Evolutionary conservation across 306 rosid species (phyloP).

Genomic region (Astragalus glycyphyllos): DNA sequence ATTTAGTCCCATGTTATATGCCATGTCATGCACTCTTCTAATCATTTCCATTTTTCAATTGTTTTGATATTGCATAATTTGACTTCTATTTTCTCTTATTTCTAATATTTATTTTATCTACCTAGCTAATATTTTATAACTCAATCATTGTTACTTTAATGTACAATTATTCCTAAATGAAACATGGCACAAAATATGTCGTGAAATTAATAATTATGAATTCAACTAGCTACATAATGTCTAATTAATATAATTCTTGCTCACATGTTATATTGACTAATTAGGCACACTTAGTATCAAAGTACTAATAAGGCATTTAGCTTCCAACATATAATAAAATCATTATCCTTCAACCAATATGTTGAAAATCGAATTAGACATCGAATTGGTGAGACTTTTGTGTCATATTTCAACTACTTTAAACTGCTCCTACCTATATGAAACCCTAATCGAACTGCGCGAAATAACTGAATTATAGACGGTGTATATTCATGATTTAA

Average conservation of each 20-base stretch:
- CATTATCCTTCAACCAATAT: too few relatives aligned
- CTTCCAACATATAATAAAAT: too few relatives aligned
- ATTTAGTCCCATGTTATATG: conserved; percentile 3
- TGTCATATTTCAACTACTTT: too few relatives aligned
- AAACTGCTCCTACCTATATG: too few relatives aligned
- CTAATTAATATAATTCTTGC: neutral
- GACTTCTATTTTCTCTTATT: neutral
- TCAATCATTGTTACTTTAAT: conserved; percentile 21
- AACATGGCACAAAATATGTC: neutral
- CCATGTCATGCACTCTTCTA: conserved; percentile 23
- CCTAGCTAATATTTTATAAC: neutral
- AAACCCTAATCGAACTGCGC: too few relatives aligned
- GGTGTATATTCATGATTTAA: too few relatives aligned
- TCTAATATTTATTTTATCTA: neutral
- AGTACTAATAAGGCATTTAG: too few relatives aligned
- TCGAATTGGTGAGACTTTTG: too few relatives aligned
- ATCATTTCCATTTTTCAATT: conserved; percentile 37
- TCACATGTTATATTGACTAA: neutral
- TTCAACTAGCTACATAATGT: neutral
- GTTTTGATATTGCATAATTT: conserved; percentile 6
- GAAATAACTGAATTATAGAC: too few relatives aligned
- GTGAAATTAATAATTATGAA: neutral
- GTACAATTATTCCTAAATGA: conserved; percentile 19
- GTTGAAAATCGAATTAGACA: too few relatives aligned
- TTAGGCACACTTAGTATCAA: too few relatives aligned